These are phyloP conservation scores for Mycena indigotica DNA, from an alignment of 768 basidiomycete genomes.

Conservation along the genomic window DNA sequence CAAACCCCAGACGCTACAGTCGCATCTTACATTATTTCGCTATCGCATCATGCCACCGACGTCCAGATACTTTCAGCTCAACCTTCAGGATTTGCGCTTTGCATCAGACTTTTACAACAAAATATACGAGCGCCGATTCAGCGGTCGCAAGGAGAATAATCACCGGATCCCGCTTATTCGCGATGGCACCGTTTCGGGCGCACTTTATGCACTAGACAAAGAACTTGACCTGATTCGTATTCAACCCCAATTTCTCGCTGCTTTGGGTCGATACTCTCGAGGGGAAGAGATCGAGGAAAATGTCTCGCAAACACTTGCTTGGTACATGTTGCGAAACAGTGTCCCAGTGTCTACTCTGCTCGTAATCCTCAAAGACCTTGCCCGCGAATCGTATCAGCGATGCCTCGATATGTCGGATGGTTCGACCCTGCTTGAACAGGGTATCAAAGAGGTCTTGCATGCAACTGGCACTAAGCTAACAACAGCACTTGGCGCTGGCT, in stretches of 20 bases:
- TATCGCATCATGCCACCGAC: slow-evolving; percentile 63
- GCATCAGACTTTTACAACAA: slow-evolving; percentile 76
- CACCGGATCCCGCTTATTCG: slow-evolving; percentile 68
- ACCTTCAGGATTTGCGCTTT: slow-evolving; percentile 74
- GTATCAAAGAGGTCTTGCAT: slow-evolving; percentile 84
- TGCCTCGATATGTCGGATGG: slow-evolving; percentile 56
- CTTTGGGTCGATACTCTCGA: slow-evolving; percentile 57
- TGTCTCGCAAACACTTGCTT: slow-evolving; percentile 53
- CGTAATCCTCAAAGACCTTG: slow-evolving; percentile 59
- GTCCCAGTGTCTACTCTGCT: slow-evolving; percentile 75
- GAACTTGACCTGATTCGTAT: slow-evolving; percentile 51
- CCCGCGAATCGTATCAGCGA: slow-evolving; percentile 61
- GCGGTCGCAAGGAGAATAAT: slow-evolving; percentile 69
- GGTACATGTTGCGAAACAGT: slow-evolving; percentile 71
- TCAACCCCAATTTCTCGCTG: slow-evolving; percentile 41
- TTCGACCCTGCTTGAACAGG: slow-evolving; percentile 39
- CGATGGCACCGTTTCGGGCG: slow-evolving; percentile 69
- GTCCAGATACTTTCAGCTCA: slow-evolving; percentile 64
- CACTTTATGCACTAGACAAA: slow-evolving; percentile 62
- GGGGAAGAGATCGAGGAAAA: slow-evolving; percentile 44
- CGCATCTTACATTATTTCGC: slow-evolving; percentile 71
- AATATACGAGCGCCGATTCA: slow-evolving; percentile 74
- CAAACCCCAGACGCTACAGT: slow-evolving; percentile 77
- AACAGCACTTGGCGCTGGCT: slow-evolving; percentile 67
- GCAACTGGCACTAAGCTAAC: slow-evolving; percentile 83